A percentile compares a stretch with the other conserved stretches of the same genome.
Conservation (phyloP, 345 rosid species). For the Ceriops tagal region DNA sequence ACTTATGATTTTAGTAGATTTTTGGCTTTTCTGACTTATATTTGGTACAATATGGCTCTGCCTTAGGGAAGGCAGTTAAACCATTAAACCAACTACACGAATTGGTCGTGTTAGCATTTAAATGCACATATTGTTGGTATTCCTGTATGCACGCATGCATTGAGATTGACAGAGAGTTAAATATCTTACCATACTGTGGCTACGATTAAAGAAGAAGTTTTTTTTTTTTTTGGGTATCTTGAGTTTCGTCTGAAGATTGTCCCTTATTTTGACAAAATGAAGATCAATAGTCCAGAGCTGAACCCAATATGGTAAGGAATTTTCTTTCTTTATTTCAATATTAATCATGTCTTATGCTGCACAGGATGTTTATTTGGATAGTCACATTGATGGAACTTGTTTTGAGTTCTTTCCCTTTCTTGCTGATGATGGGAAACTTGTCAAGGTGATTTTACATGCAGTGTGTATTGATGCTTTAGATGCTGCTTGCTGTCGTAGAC, state of each 20-base stretch:
- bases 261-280: constrained; percentile 51
- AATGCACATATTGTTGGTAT: neutral
- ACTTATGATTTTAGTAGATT: too few relatives aligned
- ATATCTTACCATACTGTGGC: neutral
- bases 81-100: neutral
- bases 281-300: constrained; percentile 85
- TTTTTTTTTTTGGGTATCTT: neutral
- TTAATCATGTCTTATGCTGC: constrained; percentile 24
- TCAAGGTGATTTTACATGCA: constrained; percentile 50
- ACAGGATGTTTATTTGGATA: constrained; percentile 89
- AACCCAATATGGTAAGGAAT: constrained; percentile 77
- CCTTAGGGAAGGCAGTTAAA: neutral
- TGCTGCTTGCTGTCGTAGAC: neutral
- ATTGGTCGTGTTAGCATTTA: neutral
- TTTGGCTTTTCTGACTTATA: too few relatives aligned
- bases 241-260: constrained; percentile 4
- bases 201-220: neutral
- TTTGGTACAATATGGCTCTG: too few relatives aligned
- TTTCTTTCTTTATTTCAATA: neutral
- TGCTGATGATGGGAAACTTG: constrained; percentile 89
- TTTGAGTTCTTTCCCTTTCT: constrained; percentile 69
- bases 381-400: constrained; percentile 93
- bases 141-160: neutral
- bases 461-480: neutral
- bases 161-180: too few relatives aligned